Evolutionary conservation across 2,329 filamentous ascomycete species (phyloP), one percentile per base, ranked within the genome.

Genomic region (Ophiostoma himal-ulmi): DNA sequence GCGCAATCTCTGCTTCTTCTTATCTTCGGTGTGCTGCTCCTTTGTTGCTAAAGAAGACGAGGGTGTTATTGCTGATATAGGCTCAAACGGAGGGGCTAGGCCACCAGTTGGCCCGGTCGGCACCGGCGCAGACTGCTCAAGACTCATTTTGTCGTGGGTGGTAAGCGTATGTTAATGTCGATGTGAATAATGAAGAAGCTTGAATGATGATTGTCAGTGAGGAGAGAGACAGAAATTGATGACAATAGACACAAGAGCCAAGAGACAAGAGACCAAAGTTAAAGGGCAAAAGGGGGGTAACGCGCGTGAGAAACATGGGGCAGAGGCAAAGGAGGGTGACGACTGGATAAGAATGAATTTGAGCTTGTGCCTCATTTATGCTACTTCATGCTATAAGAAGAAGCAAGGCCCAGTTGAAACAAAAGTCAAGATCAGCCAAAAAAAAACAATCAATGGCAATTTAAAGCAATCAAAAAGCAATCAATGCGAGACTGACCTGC

Each of bases 1-100:
- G 67, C 77, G 77, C 72, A 76, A 75, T 74, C 78, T 74, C 34
- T 77, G 75, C 74, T 80, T 77, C 77, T 57, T 57, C 14, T 57
- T 26, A 26, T 57, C n/a, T 17, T 57, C 8, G 52, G 52, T 2
- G 20, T 48, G 44, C 44, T 20, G 17, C 7, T 48, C 44, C 44
- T 48, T 48, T 17, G 72, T 78, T 76, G 75, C 77, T 76, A 73
- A 77, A 76, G n/a, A 67, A 30, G 11, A 64, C 34, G 34, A 71
- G 37, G 41, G 68, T 62, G 7, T 8, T 64, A 13, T 14, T 39
- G 36, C 64, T 5, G 17, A 20, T n/a, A 20, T 17, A 10, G 71
- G 71, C 37, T 74, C 72, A 34, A 75, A 75, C 2, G 75, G 73
- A 14, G 72, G 70, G 8, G 72, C 74, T 30, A 73, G 70, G 64